Percentiles rank a stretch among this genome's conserved stretches.
phyloP scores from a whole-genome alignment of 345 rosid species.

The Syzygium grande region DNA sequence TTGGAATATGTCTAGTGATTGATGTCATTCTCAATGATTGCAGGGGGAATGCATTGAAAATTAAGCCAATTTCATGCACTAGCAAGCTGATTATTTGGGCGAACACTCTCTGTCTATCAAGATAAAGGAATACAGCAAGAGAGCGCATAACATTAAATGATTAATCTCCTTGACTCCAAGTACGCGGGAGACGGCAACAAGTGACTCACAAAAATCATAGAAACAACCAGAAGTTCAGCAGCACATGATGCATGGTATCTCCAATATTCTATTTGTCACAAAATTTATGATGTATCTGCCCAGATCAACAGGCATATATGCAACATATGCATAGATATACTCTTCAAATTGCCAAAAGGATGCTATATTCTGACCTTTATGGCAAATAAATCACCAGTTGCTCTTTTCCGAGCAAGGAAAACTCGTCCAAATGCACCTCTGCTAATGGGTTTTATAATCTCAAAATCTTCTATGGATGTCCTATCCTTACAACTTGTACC shows the following conservation, averaged over 20 bases:
- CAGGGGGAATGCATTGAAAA: not conserved
- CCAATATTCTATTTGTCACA: not conserved
- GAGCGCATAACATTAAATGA: not conserved
- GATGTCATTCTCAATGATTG: not conserved
- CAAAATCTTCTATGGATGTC: slow-evolving; percentile 96
- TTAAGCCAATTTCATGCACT: not conserved
- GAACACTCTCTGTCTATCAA: not conserved
- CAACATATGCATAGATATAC: not conserved
- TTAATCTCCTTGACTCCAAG: not conserved
- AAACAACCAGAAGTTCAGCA: not conserved
- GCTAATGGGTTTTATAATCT: slow-evolving; percentile 96
- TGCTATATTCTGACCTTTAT: slow-evolving; percentile 57
- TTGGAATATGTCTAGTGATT: not conserved
- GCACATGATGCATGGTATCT: not conserved
- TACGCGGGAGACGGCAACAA: not conserved
- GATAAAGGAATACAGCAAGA: not conserved
- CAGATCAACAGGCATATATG: not conserved
- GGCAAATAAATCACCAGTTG: slow-evolving; percentile 93
- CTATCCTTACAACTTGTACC: slow-evolving; percentile 72
- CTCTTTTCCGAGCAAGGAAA: slow-evolving; percentile 82
- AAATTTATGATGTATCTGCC: not conserved
- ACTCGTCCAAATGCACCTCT: slow-evolving; percentile 96
- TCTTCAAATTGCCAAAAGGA: not conserved
- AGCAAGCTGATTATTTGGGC: not conserved
- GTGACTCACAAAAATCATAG: not conserved